A percentile compares a stretch with the other conserved stretches of the same genome.
Evolutionary conservation across 371 early-diverging fungal genomes (phyloP).

Genomic region (Paramicrosporidium saccamoebae): DNA sequence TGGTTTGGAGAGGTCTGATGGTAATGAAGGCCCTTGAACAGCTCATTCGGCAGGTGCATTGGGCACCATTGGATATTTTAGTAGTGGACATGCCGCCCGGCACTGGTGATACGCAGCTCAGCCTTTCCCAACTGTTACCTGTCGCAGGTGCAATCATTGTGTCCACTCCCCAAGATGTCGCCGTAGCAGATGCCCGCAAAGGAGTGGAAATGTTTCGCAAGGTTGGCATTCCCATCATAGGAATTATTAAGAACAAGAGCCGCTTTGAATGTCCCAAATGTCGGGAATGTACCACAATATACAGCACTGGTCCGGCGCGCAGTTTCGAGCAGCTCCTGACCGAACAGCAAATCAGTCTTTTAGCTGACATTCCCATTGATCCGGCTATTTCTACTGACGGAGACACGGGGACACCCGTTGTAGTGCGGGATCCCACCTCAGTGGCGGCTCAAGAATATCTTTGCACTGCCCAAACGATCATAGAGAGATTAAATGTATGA

Average conservation of each 20-base stretch:
- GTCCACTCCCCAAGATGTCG: slow-evolving; percentile 92
- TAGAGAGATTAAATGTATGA: too few species aligned
- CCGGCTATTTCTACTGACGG: too few species aligned
- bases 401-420: too few species aligned
- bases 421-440: too few species aligned
- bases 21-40: slow-evolving; percentile 83
- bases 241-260: slow-evolving; percentile 95
- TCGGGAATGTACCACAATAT: too few species aligned
- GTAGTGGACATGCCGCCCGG: slow-evolving; percentile 98
- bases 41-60: slow-evolving; percentile 81
- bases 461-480: too few species aligned
- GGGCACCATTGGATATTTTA: slow-evolving; percentile 67
- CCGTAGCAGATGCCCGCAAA: slow-evolving; percentile 77
- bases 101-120: slow-evolving; percentile 90
- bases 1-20: slow-evolving; percentile 96
- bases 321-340: too few species aligned
- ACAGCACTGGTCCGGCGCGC: too few species aligned
- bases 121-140: slow-evolving; percentile 34
- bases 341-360: too few species aligned
- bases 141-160: slow-evolving; percentile 75
- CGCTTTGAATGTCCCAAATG: slow-evolving; percentile 87
- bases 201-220: slow-evolving; percentile 84
- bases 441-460: too few species aligned
- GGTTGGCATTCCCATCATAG: slow-evolving; percentile 56
- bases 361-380: too few species aligned